Percentiles rank a stretch among this genome's conserved stretches.
phyloP scores from a whole-genome alignment of 805 yeast genomes.

The Starmera pachycereana region DNA sequence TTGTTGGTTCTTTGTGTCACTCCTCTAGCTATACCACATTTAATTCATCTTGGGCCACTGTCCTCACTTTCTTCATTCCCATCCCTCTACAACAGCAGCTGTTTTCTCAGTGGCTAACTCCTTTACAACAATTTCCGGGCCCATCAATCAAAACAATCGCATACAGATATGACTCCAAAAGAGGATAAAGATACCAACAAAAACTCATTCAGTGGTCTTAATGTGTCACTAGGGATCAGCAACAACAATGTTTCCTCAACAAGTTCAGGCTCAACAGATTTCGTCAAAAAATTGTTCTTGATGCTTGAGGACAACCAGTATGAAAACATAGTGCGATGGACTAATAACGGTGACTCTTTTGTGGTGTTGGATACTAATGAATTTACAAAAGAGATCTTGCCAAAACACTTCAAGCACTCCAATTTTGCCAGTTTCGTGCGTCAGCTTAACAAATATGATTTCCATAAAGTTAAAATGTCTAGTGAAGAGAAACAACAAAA shows the following conservation, averaged over 20 bases:
- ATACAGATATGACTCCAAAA: too few species aligned
- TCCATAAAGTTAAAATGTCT: slow-evolving; percentile 83
- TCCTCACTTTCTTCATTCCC: too few species aligned
- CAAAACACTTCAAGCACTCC: slow-evolving; percentile 88
- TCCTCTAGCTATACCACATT: too few species aligned
- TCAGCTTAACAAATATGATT: slow-evolving; percentile 92
- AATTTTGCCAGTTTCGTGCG: slow-evolving; percentile 94
- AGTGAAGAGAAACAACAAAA: slow-evolving; percentile 45
- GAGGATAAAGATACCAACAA: too few species aligned
- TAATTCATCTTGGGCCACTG: too few species aligned
- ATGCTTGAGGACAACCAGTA: slow-evolving; percentile 82
- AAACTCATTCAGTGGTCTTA: slow-evolving; percentile 2
- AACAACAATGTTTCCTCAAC: slow-evolving; percentile 17
- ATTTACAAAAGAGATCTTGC: slow-evolving; percentile 80
- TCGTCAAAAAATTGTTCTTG: slow-evolving; percentile 66
- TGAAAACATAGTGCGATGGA: slow-evolving; percentile 75
- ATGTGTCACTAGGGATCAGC: slow-evolving; percentile 13
- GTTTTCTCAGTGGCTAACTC: too few species aligned
- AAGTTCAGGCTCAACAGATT: slow-evolving; percentile 53
- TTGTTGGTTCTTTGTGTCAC: too few species aligned
- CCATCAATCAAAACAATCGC: too few species aligned
- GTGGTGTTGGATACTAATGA: slow-evolving; percentile 85
- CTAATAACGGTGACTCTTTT: slow-evolving; percentile 74
- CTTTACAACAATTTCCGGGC: too few species aligned
- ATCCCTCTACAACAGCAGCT: too few species aligned